Evolutionary conservation across 139 green algal genomes (phyloP).

Genomic region (Limnomonas spitsbergensis): DNA sequence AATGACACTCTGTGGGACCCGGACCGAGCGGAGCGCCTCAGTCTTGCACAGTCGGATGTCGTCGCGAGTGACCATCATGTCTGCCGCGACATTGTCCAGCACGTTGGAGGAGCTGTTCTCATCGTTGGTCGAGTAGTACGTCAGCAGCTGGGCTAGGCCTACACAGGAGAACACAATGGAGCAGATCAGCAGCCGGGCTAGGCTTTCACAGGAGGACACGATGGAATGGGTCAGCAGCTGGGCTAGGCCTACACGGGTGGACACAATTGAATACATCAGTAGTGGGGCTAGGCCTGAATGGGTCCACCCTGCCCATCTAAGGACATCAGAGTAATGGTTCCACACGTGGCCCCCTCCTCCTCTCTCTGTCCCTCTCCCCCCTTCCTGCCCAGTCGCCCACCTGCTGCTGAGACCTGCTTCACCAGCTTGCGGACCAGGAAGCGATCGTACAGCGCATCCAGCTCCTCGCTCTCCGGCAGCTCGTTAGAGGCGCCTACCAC

Average conservation of each 20-base stretch:
- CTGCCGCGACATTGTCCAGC: background rate
- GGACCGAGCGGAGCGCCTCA: constrained; percentile 34
- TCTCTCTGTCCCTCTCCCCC: no score
- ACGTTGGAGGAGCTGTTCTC: constrained; percentile 30
- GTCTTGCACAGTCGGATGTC: background rate
- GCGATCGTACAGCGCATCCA: constrained; percentile 90
- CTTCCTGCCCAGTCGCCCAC: no score
- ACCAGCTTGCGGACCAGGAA: constrained; percentile 74
- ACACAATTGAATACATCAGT: no score
- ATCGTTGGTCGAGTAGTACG: constrained; percentile 27
- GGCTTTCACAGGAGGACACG: no score
- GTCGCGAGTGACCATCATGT: constrained; percentile 4
- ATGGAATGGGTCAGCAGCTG: constrained; percentile 41
- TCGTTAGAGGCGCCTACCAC: constrained; percentile 77
- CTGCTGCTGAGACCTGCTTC: constrained; percentile 17
- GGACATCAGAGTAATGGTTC: no score
- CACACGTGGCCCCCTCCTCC: no score
- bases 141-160: constrained; percentile 35
- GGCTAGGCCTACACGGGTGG: constrained; percentile 14
- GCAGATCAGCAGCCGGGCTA: no score
- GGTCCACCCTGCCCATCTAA: no score
- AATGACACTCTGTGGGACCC: constrained; percentile 67
- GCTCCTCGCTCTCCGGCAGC: constrained; percentile 83
- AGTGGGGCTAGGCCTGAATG: no score
- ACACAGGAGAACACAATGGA: background rate